Conservation (phyloP, 2,329 filamentous ascomycete species). For the Phyllosticta paracitricarpa region DNA sequence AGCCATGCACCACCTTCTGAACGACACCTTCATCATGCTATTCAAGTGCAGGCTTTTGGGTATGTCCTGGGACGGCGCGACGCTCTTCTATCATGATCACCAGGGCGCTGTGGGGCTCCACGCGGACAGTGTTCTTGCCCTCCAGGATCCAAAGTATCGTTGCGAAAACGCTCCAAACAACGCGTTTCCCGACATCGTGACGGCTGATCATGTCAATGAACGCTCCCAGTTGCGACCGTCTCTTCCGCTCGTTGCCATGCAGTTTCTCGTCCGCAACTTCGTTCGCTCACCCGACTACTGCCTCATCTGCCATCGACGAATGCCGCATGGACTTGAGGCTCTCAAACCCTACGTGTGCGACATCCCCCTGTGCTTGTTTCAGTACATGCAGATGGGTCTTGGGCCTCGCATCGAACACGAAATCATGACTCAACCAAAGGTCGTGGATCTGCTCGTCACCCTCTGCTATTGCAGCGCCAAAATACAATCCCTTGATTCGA, state of each 20-base stretch:
- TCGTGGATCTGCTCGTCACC: conserved; percentile 75
- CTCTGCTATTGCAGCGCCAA: conserved; percentile 61
- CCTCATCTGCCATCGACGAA: conserved; percentile 67
- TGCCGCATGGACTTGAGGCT: conserved; percentile 55
- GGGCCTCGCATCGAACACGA: conserved; percentile 81
- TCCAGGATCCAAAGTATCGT: conserved; percentile 7
- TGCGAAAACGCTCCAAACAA: conserved; percentile 12
- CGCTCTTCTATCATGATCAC: conserved; percentile 32
- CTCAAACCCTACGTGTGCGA: conserved; percentile 70
- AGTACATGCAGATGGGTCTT: conserved; percentile 79
- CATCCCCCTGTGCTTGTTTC: conserved; percentile 66
- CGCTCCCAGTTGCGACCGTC: conserved; percentile 31
- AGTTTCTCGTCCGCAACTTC: conserved; percentile 69
- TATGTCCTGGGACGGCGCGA: conserved; percentile 60
- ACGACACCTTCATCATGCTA: conserved; percentile 52
- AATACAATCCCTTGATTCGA: not conserved
- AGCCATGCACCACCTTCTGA: conserved; percentile 59
- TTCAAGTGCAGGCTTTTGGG: conserved; percentile 48
- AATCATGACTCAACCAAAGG: conserved; percentile 65
- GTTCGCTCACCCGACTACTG: conserved; percentile 79
- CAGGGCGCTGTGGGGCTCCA: not conserved
- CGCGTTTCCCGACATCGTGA: conserved; percentile 36
- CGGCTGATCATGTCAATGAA: conserved; percentile 40
- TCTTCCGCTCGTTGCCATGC: conserved; percentile 53
- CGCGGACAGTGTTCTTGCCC: conserved; percentile 12